A percentile compares a stretch with the other conserved stretches of the same genome.
Evolutionary conservation across 441 rosid species (phyloP).

Genomic region (Gossypium lobatum): DNA sequence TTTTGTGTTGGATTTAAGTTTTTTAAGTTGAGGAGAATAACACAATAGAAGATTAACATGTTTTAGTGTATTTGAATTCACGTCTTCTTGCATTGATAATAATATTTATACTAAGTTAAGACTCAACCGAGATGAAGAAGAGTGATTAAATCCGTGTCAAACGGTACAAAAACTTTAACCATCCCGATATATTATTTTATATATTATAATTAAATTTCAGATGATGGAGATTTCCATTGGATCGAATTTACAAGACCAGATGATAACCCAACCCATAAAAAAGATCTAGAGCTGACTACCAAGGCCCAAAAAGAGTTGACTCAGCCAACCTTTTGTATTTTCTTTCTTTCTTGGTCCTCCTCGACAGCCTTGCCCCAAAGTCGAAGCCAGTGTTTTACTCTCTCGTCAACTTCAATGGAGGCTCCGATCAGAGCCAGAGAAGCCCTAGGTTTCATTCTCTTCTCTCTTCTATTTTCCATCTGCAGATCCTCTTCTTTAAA

Average conservation of each 20-base stretch:
- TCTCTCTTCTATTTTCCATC: slow-evolving; percentile 31
- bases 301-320: slow-evolving; percentile 8
- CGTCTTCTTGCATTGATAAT: accelerated
- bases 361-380: neutral
- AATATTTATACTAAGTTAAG: too few relatives aligned
- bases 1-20: too few relatives aligned
- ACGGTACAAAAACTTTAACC: too few relatives aligned
- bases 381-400: neutral
- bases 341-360: neutral
- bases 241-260: too few relatives aligned
- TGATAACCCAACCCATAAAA: neutral
- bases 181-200: too few relatives aligned
- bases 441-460: slow-evolving; percentile 29
- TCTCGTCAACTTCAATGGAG: slow-evolving; percentile 38
- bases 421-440: slow-evolving; percentile 24
- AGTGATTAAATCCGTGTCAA: too few relatives aligned
- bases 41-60: accelerated
- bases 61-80: too few relatives aligned
- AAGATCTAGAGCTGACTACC: neutral
- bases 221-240: too few relatives aligned
- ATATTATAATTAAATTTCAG: too few relatives aligned
- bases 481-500: slow-evolving; percentile 36
- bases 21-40: too few relatives aligned
- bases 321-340: neutral
- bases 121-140: too few relatives aligned